These are phyloP conservation scores for Blastobotrys americana DNA, from an alignment of 805 yeast genomes.

Conservation along the genomic window DNA sequence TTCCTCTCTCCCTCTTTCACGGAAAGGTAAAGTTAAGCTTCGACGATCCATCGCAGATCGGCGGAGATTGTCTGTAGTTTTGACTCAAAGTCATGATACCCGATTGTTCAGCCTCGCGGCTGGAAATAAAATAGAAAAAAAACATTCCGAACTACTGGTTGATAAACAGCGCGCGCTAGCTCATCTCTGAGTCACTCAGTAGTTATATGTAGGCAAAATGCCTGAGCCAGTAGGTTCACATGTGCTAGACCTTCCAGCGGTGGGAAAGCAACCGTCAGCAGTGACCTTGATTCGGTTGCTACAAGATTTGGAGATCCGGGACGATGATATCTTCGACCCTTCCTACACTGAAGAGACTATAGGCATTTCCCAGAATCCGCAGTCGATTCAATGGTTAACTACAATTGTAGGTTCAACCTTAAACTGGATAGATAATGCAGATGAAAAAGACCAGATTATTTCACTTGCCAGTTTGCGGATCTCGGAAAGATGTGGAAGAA, in stretches of 20 bases:
- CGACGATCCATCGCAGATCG: too few species aligned
- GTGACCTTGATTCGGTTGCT: constrained; percentile 15
- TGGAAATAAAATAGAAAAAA: too few species aligned
- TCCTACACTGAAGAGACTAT: constrained; percentile 2
- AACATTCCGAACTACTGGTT: too few species aligned
- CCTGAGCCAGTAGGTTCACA: constrained; percentile 10
- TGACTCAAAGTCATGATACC: too few species aligned
- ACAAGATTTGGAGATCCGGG: constrained; percentile 11
- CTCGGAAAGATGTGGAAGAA: constrained; percentile 76
- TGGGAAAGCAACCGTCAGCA: constrained; percentile 18
- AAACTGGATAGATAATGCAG: constrained; percentile 37
- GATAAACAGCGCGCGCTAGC: too few species aligned
- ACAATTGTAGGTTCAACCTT: constrained; percentile 30
- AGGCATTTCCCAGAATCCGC: constrained; percentile 8
- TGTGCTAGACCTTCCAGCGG: constrained; percentile 27
- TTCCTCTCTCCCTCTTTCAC: too few species aligned
- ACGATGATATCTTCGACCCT: constrained; percentile 16
- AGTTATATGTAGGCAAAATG: neutral
- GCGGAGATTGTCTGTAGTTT: too few species aligned
- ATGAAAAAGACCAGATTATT: constrained; percentile 34
- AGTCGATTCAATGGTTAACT: constrained; percentile 30
- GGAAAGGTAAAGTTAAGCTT: too few species aligned
- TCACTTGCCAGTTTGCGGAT: constrained; percentile 56
- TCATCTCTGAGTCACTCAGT: too few species aligned
- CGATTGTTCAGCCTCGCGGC: neutral